These are phyloP conservation scores for Shiraia bambusicola DNA, from an alignment of 2,329 filamentous ascomycete genomes.

Conservation along the genomic window DNA sequence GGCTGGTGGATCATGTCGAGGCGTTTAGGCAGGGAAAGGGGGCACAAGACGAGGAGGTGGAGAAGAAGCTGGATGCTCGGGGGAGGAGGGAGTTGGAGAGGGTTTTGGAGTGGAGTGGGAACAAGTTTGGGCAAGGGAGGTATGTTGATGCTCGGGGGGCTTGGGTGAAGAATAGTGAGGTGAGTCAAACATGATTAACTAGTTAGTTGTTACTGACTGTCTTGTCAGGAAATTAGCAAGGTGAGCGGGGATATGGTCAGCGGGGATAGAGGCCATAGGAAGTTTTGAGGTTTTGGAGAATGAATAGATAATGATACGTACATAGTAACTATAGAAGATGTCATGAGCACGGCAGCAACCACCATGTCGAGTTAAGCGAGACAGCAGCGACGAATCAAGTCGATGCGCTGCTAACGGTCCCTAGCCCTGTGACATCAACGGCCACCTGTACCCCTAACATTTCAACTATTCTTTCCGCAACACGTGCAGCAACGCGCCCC, in stretches of 20 bases:
- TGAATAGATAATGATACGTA: too few relatives aligned
- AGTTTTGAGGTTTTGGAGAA: constrained; percentile 43
- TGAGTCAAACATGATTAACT: too few relatives aligned
- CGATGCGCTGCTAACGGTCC: constrained; percentile 20
- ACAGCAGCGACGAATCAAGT: constrained; percentile 31
- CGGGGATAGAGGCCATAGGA: constrained; percentile 48
- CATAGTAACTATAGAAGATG: too few relatives aligned
- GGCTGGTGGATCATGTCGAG: constrained; percentile 44
- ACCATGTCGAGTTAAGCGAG: constrained; percentile 36
- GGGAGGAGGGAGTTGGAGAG: constrained; percentile 44
- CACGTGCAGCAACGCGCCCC: constrained; percentile 28
- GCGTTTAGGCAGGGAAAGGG: constrained; percentile 34
- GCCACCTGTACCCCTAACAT: constrained; percentile 31
- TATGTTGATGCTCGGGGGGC: constrained; percentile 48
- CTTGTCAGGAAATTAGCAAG: constrained; percentile 39
- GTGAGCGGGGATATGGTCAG: constrained; percentile 49
- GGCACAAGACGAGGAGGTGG: constrained; percentile 23
- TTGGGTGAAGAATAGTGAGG: constrained; percentile 45
- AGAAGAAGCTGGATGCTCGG: constrained; percentile 32
- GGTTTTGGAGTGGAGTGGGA: constrained; percentile 48
- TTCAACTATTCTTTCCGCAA: constrained; percentile 37
- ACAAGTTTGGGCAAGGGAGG: constrained; percentile 48
- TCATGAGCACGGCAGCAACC: constrained; percentile 29
- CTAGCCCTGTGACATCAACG: constrained; percentile 43
- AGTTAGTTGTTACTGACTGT: too few relatives aligned